A percentile compares a stretch with the other conserved stretches of the same genome.
Evolutionary conservation across 768 basidiomycete species (phyloP).

Genomic region (Boletus coccyginus): DNA sequence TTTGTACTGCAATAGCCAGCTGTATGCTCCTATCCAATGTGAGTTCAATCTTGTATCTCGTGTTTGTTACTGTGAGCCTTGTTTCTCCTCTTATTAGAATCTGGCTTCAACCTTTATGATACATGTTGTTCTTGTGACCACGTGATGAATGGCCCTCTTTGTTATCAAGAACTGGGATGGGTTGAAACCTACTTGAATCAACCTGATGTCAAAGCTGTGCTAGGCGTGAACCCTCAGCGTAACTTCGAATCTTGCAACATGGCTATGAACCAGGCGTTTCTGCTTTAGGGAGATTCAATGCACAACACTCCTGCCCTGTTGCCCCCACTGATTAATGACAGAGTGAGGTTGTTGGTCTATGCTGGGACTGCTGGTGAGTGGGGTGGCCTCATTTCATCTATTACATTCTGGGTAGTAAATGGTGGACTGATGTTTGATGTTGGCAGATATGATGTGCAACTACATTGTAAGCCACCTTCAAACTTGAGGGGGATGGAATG

Average conservation of each 20-base stretch:
- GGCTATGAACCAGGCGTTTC: constrained; percentile 79
- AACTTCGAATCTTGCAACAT: constrained; percentile 73
- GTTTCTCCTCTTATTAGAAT: constrained; percentile 37
- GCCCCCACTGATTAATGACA: constrained; percentile 77
- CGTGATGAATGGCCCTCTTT: constrained; percentile 64
- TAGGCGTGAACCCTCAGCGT: constrained; percentile 63
- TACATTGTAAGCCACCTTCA: constrained; percentile 48
- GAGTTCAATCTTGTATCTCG: constrained; percentile 23
- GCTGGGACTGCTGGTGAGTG: constrained; percentile 80
- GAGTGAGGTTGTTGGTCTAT: constrained; percentile 83
- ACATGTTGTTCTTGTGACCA: constrained; percentile 75
- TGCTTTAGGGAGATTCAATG: constrained; percentile 80
- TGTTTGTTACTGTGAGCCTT: neutral
- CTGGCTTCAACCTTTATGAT: constrained; percentile 89
- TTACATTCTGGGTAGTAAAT: neutral
- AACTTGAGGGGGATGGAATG: neutral
- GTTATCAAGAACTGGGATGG: constrained; percentile 81
- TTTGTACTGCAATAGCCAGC: constrained; percentile 76
- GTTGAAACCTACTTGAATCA: constrained; percentile 88
- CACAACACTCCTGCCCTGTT: constrained; percentile 79
- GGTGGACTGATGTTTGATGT: constrained; percentile 14
- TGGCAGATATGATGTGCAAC: constrained; percentile 83
- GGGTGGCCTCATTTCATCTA: neutral
- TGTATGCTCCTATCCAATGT: constrained; percentile 72
- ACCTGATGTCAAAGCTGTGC: constrained; percentile 68